These are phyloP conservation scores for Rhamnella rubrinervis DNA, from an alignment of 331 rosid species.

Conservation along the genomic window DNA sequence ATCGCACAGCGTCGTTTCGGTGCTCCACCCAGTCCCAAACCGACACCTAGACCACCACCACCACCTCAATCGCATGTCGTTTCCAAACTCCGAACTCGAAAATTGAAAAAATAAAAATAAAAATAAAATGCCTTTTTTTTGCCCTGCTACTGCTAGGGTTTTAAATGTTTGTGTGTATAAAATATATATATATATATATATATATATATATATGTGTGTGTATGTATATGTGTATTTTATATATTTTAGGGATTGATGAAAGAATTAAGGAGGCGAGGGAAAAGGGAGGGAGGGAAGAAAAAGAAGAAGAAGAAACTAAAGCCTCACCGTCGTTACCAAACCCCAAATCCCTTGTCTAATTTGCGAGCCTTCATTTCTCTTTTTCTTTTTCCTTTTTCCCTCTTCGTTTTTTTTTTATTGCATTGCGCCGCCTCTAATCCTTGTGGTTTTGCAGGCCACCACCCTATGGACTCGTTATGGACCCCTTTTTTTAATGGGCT, in stretches of 20 bases:
- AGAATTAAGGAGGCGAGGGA: neutral
- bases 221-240: neutral
- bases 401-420: neutral
- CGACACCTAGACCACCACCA: conserved; percentile 34
- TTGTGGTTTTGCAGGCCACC: no score
- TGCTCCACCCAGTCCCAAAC: conserved; percentile 23
- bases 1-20: conserved; percentile 39
- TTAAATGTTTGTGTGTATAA: neutral
- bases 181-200: no score
- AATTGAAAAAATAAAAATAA: neutral
- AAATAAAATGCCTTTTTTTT: neutral
- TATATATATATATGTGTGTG: no score
- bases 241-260: neutral
- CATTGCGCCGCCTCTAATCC: neutral
- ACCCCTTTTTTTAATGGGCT: no score
- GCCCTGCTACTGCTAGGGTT: neutral
- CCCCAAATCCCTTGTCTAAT: conserved; percentile 11
- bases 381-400: conserved; percentile 4
- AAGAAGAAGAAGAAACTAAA: conserved; percentile 5
- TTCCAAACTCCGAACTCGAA: neutral
- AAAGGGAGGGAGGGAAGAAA: neutral
- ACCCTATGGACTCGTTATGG: no score
- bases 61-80: conserved; percentile 78
- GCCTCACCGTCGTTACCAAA: conserved; percentile 5
- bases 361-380: conserved; percentile 21